A percentile compares a stretch with the other conserved stretches of the same genome.
Evolutionary conservation across 2,329 filamentous ascomycete genomes (phyloP).

Genomic region (Colletotrichum abscissum): DNA sequence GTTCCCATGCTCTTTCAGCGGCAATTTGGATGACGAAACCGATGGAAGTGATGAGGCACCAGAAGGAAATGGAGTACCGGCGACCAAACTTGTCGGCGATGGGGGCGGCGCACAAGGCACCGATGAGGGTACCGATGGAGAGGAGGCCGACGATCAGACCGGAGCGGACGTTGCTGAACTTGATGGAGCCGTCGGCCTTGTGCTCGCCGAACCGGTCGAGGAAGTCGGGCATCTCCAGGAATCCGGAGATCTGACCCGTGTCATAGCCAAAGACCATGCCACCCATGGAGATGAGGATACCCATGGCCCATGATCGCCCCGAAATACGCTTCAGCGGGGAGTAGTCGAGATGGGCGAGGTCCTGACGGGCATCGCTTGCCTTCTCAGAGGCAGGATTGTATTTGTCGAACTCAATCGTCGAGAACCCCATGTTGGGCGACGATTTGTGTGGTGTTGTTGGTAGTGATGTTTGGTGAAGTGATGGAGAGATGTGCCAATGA

Average conservation of each 20-base stretch:
- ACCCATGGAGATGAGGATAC: constrained; percentile 56
- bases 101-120: constrained; percentile 69
- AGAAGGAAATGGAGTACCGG: constrained; percentile 70
- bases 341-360: constrained; percentile 55
- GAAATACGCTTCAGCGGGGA: constrained; percentile 55
- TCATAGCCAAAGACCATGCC: constrained; percentile 60
- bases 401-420: constrained; percentile 54
- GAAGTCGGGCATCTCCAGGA: constrained; percentile 69
- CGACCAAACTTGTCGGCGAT: constrained; percentile 75
- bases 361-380: constrained; percentile 44
- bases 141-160: constrained; percentile 70
- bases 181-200: constrained; percentile 48
- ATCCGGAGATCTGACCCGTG: constrained; percentile 66
- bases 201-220: constrained; percentile 60
- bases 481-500: not conserved
- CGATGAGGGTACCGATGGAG: constrained; percentile 70
- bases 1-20: constrained; percentile 66
- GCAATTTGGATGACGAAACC: constrained; percentile 77
- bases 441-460: constrained; percentile 43
- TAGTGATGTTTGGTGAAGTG: constrained; percentile 53
- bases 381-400: constrained; percentile 54
- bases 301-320: constrained; percentile 50
- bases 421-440: constrained; percentile 38
- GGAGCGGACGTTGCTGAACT: constrained; percentile 64
- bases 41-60: constrained; percentile 69